Evolutionary conservation across 2,329 filamentous ascomycete species (phyloP).

Genomic region (Pezicula neosporulosa): DNA sequence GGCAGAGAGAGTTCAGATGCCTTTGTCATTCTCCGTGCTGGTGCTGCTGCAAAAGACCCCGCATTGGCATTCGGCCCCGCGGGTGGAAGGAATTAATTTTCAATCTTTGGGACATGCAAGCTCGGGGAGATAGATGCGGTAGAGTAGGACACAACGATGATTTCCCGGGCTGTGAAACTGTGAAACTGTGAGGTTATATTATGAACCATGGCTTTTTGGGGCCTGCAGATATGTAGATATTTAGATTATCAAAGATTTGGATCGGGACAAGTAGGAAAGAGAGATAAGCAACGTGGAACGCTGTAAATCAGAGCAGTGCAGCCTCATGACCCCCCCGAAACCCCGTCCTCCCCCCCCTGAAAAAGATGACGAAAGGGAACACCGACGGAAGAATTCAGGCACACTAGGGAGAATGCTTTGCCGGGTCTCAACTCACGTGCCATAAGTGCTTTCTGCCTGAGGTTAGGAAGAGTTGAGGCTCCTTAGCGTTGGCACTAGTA

Average conservation of each 20-base stretch:
- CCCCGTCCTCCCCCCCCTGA: too few species aligned
- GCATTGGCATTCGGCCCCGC: not conserved
- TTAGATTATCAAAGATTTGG: not conserved
- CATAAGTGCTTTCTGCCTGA: not conserved
- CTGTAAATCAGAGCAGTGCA: too few species aligned
- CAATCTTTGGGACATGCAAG: too few species aligned
- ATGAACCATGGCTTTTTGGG: not conserved
- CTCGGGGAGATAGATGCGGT: conserved; percentile 10
- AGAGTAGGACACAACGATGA: conserved; percentile 12
- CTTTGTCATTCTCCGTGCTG: not conserved
- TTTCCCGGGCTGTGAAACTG: conserved; percentile 15
- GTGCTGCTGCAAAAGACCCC: not conserved
- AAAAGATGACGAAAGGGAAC: too few species aligned
- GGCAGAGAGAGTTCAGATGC: not conserved
- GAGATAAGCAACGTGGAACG: too few species aligned
- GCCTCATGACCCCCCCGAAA: too few species aligned
- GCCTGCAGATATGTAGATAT: too few species aligned
- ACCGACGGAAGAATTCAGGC: too few species aligned
- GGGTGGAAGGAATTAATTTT: not conserved
- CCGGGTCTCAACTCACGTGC: not conserved
- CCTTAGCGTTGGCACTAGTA: conserved; percentile 28
- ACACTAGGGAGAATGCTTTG: not conserved
- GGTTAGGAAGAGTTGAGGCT: not conserved
- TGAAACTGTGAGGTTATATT: not conserved
- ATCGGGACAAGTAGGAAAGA: not conserved